Conservation (phyloP, 345 rosid species). For the Heritiera littoralis region DNA sequence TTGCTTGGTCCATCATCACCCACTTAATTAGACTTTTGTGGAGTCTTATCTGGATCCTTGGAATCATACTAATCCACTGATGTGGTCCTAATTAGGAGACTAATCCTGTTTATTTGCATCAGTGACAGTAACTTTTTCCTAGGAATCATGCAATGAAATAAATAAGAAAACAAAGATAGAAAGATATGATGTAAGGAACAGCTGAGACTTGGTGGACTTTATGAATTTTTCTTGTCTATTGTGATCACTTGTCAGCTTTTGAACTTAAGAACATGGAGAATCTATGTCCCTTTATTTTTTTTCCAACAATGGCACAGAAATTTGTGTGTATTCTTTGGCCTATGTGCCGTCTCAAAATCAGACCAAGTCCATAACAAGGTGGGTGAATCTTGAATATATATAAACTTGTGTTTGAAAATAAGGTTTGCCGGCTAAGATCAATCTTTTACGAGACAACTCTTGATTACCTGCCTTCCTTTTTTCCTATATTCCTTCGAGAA, state of each 20-base stretch:
- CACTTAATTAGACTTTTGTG: not conserved
- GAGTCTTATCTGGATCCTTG: not conserved
- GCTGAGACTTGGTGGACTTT: not conserved
- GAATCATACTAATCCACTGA: not conserved
- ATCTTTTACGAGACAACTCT: conserved; percentile 10
- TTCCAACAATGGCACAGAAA: not conserved
- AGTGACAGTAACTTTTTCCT: not conserved
- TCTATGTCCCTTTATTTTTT: not conserved
- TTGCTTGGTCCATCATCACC: not conserved
- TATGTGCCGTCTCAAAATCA: conserved; percentile 32
- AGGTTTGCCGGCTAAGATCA: conserved; percentile 33
- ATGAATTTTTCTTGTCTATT: not conserved
- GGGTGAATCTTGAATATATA: not conserved
- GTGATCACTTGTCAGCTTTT: not conserved
- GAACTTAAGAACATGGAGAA: not conserved
- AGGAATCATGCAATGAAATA: conserved; percentile 20
- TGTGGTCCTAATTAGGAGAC: not conserved
- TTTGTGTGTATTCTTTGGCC: conserved; percentile 15
- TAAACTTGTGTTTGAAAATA: not conserved
- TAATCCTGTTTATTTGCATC: not conserved
- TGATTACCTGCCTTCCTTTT: not conserved
- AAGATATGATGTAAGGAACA: conserved; percentile 1
- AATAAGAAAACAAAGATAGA: not conserved
- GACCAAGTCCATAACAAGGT: conserved; percentile 27
- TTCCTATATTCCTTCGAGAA: conserved; percentile 9